Base-by-base conservation (phyloP, 805 yeast species). In the Saccharomyces kudriavzevii region DNA sequence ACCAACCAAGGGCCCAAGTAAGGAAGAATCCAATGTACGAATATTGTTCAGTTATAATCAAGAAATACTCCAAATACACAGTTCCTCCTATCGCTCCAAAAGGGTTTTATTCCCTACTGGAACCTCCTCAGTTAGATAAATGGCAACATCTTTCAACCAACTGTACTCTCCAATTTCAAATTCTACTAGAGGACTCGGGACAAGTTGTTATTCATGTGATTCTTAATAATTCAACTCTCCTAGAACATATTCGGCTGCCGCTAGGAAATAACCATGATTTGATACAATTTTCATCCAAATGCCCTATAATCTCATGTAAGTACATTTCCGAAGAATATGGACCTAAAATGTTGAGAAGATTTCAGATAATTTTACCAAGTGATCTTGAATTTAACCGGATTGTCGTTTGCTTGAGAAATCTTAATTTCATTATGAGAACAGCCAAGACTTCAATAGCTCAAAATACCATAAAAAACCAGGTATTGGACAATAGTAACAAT, bases 231-330 rank as follows among this genome's bases (percentile, higher is more conserved):
- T 35, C 43, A 17, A 35, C 43, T 17, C 24, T 48, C 13, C 25
- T 54, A n/a, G 54, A 54, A 25, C 13, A 24, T 11, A 45, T 54
- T 40, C 45, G n/a, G 25, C 49, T 24, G 28, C 48, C 29, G 29
- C 24, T 52, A 3, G 45, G 25, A 2, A 43, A 40, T 11, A 54
- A 48, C n/a, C 29, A 17, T 6, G 53, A 54, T n/a, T 25, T 51
- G 14, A 45, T 64, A 14, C 68, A 64, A 51, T 65, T 64, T 35
- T 58, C 68, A 4, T 61, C 56, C 8, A 56, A 55, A 20, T 56
- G 54, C 1, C 71, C 71, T 0, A 54, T 65, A 0, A 53, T 67
- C 4, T 58, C 69, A 14, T 65, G 69, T 49, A 67, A 67, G 50
- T 65, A 65, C 52, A 46, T 67, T 25, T 40, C 52, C 8, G 17